phyloP scores from a whole-genome alignment of 2,329 filamentous ascomycete genomes.

The Coleophoma eucalyptorum region DNA sequence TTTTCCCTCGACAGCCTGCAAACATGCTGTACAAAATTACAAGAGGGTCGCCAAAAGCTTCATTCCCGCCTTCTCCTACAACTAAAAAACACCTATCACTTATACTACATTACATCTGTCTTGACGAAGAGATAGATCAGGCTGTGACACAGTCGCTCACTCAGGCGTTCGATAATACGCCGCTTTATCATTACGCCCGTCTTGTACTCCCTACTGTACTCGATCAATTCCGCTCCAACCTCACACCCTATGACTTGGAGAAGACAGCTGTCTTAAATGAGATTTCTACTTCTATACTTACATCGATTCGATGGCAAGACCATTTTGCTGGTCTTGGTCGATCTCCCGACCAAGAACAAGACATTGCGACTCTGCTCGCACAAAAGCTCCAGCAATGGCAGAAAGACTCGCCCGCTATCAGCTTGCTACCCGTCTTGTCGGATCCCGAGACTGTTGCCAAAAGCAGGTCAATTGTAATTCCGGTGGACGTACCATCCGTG shows the following conservation, averaged over 20 bases:
- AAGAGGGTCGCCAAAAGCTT: constrained; percentile 40
- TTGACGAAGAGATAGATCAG: constrained; percentile 68
- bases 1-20: constrained; percentile 80
- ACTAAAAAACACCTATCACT: constrained; percentile 53
- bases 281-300: constrained; percentile 44
- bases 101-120: constrained; percentile 69
- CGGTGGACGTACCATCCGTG: constrained; percentile 83
- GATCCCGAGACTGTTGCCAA: constrained; percentile 29
- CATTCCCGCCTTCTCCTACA: constrained; percentile 36
- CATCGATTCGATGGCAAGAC: constrained; percentile 41
- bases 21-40: constrained; percentile 77
- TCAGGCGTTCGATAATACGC: constrained; percentile 33
- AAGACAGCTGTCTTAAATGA: constrained; percentile 49
- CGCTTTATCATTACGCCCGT: constrained; percentile 41
- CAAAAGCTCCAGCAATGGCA: constrained; percentile 21
- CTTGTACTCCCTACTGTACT: constrained; percentile 42
- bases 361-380: constrained; percentile 17
- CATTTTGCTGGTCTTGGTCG: constrained; percentile 47
- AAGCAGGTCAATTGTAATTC: constrained; percentile 70
- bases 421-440: constrained; percentile 15
- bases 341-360: constrained; percentile 17
- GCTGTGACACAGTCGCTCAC: constrained; percentile 41
- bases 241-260: constrained; percentile 52
- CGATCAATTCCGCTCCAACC: constrained; percentile 35
- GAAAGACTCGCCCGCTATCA: constrained; percentile 16